Percentiles rank a stretch among this genome's conserved stretches.
Evolutionary conservation across 345 rosid species (phyloP).

Genomic region (Atalantia buxifolia): DNA sequence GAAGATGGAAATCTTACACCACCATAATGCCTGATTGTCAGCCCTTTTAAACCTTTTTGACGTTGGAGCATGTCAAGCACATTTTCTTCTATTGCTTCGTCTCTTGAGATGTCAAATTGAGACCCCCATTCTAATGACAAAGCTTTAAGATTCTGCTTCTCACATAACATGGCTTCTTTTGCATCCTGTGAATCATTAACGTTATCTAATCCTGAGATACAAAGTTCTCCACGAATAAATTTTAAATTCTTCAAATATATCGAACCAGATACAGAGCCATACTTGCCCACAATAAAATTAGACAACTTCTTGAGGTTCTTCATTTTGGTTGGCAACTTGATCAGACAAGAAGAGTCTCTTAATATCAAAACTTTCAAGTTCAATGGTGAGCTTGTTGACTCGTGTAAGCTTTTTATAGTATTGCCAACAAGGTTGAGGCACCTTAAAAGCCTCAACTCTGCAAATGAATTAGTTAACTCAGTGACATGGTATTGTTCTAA

Average conservation of each 20-base stretch:
- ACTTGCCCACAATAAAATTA: slow-evolving; percentile 24
- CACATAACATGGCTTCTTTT: neutral
- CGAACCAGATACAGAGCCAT: neutral
- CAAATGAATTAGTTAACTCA: too few species aligned
- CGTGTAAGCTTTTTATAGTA: too few species aligned
- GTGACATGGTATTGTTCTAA: too few species aligned
- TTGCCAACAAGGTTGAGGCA: too few species aligned
- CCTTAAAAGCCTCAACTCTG: too few species aligned
- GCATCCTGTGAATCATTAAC: neutral
- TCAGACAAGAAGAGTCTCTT: too few species aligned
- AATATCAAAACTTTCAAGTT: too few species aligned
- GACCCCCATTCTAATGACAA: neutral
- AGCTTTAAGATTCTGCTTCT: neutral
- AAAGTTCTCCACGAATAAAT: slow-evolving; percentile 24
- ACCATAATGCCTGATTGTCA: neutral
- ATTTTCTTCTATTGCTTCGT: neutral
- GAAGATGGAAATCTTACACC: too few species aligned
- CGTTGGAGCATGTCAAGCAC: neutral
- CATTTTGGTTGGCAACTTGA: too few species aligned
- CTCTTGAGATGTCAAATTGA: neutral
- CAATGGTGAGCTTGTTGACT: too few species aligned
- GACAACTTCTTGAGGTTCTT: slow-evolving; percentile 14
- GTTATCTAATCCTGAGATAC: slow-evolving; percentile 9
- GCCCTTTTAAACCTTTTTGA: neutral
- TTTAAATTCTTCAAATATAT: slow-evolving; percentile 21